Conservation (phyloP, 495 filamentous ascomycete genomes). For the Aspergillus kassunensis region DNA sequence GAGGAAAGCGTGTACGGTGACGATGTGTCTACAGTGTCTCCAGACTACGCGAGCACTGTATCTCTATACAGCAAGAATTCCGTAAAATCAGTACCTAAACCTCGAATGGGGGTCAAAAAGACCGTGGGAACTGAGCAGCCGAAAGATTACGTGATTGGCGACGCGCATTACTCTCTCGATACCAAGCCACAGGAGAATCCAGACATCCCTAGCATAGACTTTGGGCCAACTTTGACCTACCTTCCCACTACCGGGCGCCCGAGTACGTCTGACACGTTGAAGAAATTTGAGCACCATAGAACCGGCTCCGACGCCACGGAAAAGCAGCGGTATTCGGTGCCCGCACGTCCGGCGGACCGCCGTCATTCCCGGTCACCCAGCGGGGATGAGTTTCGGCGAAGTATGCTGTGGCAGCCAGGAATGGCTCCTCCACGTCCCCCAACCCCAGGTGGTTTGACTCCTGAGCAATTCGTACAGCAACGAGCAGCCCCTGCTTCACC, state of each 20-base stretch:
- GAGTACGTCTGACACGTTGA: slow-evolving; percentile 35
- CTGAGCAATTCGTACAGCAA: slow-evolving; percentile 88
- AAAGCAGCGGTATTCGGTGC: slow-evolving; percentile 27
- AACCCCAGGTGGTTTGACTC: slow-evolving; percentile 46
- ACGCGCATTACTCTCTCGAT: slow-evolving; percentile 50
- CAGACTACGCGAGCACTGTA: slow-evolving; percentile 69
- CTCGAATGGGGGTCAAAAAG: slow-evolving; percentile 77
- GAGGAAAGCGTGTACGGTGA: slow-evolving; percentile 50
- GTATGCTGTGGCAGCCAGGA: slow-evolving; percentile 77
- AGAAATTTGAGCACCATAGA: slow-evolving; percentile 35
- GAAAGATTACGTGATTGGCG: slow-evolving; percentile 56
- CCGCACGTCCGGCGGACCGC: slow-evolving; percentile 28
- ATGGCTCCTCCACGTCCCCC: slow-evolving; percentile 45
- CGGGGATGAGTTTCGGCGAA: slow-evolving; percentile 52
- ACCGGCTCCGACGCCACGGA: slow-evolving; percentile 35
- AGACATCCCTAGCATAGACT: slow-evolving; percentile 75
- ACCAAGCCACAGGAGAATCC: slow-evolving; percentile 28
- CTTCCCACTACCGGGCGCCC: slow-evolving; percentile 52
- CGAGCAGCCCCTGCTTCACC: slow-evolving; percentile 58
- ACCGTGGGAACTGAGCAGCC: slow-evolving; percentile 62
- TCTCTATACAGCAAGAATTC: slow-evolving; percentile 60
- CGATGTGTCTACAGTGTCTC: slow-evolving; percentile 44
- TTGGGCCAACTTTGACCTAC: slow-evolving; percentile 71
- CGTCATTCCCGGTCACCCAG: slow-evolving; percentile 36
- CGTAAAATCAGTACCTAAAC: slow-evolving; percentile 57